Evolutionary conservation across 164 flowering plant genomes (phyloP).

Genomic region (Paratinospora sagittata): DNA sequence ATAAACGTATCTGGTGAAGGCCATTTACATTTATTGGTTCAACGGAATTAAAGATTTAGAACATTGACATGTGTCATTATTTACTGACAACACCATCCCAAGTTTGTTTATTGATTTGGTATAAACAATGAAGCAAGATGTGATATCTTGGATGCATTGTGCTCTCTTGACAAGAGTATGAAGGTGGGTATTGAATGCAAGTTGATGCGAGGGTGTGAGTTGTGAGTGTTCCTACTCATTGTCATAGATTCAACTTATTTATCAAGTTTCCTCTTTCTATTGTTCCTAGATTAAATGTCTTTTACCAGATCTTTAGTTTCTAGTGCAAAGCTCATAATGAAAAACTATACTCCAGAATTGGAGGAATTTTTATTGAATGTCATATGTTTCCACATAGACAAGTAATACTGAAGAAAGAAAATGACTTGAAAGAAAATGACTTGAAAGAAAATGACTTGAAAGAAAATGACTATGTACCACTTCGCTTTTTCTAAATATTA

Average conservation of each 20-base stretch:
- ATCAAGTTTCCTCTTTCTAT: neutral
- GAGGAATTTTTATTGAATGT: no score
- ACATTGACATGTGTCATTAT: no score
- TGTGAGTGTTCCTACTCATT: neutral
- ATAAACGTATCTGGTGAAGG: neutral
- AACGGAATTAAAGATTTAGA: no score
- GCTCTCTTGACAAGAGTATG: neutral
- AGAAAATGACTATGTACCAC: no score
- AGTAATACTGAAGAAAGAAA: no score
- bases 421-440: no score
- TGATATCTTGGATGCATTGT: neutral
- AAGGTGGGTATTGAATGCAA: neutral
- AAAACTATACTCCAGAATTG: no score
- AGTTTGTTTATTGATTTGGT: neutral
- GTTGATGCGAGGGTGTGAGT: neutral
- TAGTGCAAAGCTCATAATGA: no score
- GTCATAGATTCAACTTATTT: neutral
- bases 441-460: no score
- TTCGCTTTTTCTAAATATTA: no score
- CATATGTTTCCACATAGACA: no score
- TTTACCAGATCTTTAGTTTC: neutral
- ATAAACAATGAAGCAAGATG: neutral
- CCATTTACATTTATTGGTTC: no score
- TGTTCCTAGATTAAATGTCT: neutral
- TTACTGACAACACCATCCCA: neutral